Base-by-base conservation (phyloP, 345 rosid species). In the Jatropha curcas region DNA sequence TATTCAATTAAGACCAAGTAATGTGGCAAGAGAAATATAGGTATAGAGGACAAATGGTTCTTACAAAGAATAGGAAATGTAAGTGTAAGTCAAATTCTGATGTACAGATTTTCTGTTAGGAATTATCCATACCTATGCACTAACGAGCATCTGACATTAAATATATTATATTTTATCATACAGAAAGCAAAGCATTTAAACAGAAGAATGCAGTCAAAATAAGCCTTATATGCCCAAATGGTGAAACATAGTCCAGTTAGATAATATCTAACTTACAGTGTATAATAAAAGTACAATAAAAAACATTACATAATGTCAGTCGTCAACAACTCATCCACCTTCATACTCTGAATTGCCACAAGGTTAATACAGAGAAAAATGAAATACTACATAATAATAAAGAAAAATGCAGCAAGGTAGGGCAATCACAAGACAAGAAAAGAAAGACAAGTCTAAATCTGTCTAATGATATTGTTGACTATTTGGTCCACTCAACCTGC, bases 381-480 rank as follows among this genome's bases (percentile, higher is more conserved):
- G 4, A 52, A 77, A 43, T 33, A 59, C 4, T 17, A 43, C 10
- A 60, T 14, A 9, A 56, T 24, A 17, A n/a, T n/a, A n/a, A n/a
- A n/a, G 19, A 52, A 31, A 28, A 4, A 53, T 28, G 62, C 63
- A 30, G 31, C 50, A 20, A 25, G 28, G 45, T 0, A 19, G 65
- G 58, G 66, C 81, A 75, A 59, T 68, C 74, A 31, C 22, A 24
- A 74, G 86, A 86, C 86, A 86, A 31, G 90, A 86, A 82, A 82
- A 74, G 85, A 86, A 83, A 84, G 79, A 33, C 45, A 13, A 57
- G 86, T 88, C 87, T 60, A 57, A 6, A 43, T 82, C 70, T 86
- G 89, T 85, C 84, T 81, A 46, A 86, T 80, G 84, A 81, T 71
- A 67, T 71, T 77, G 84, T 84, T 88, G 88, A 86, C 87, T 57